Conservation (phyloP, 1,284 basidiomycete genomes). For the Leccinum holopus region DNA sequence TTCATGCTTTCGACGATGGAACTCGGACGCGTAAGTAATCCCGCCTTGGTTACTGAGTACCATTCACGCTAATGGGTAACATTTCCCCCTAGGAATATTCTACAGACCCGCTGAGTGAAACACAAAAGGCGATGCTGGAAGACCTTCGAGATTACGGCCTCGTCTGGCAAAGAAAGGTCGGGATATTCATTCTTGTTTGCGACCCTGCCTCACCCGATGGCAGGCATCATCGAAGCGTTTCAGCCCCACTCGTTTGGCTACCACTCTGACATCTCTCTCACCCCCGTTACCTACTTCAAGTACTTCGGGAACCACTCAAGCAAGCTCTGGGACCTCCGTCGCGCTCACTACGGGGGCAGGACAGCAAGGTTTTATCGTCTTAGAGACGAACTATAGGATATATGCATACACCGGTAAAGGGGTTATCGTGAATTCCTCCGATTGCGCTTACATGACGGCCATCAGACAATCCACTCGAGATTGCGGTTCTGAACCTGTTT, state of each 20-base stretch:
- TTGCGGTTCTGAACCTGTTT: slow-evolving; percentile 94
- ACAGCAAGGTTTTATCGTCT: slow-evolving; percentile 86
- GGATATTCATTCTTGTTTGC: slow-evolving; percentile 10
- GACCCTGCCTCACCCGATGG: slow-evolving; percentile 11
- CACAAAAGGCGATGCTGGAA: slow-evolving; percentile 84
- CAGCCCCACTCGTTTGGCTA: slow-evolving; percentile 95
- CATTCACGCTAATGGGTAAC: slow-evolving; percentile 4
- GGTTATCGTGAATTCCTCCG: slow-evolving; percentile 1
- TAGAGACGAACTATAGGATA: slow-evolving; percentile 98
- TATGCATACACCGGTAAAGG: slow-evolving; percentile 93
- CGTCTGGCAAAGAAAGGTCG: slow-evolving; percentile 77
- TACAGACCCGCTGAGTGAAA: slow-evolving; percentile 75
- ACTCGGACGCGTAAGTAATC: slow-evolving; percentile 68
- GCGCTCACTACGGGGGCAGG: slow-evolving; percentile 48
- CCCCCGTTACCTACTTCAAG: slow-evolving; percentile 67
- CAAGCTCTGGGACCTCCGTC: slow-evolving; percentile 21
- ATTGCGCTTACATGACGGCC: slow-evolving; percentile 20
- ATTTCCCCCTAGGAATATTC: slow-evolving; percentile 74
- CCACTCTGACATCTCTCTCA: slow-evolving; percentile 85
- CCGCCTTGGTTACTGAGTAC: slow-evolving; percentile 6
- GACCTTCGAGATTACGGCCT: slow-evolving; percentile 96
- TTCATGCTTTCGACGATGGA: slow-evolving; percentile 97
- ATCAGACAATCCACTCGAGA: slow-evolving; percentile 91
- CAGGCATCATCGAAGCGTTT: slow-evolving; percentile 76
- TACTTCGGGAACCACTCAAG: slow-evolving; percentile 40